Evolutionary conservation across 1,284 basidiomycete species (phyloP).

Genomic region (Coriolopsis trogii): DNA sequence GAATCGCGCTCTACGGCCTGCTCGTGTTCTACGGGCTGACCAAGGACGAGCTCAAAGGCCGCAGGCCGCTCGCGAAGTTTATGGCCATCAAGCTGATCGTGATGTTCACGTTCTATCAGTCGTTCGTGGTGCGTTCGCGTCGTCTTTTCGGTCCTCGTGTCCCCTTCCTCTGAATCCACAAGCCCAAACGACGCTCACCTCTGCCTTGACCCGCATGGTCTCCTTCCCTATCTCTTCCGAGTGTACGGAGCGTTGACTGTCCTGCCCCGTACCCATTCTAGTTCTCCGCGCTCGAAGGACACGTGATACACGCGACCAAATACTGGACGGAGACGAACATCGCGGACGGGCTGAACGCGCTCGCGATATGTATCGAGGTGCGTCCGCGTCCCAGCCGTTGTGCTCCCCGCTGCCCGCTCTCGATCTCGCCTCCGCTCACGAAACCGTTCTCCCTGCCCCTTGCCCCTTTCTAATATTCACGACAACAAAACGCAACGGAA

Average conservation of each 20-base stretch:
- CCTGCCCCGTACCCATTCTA: constrained; percentile 26
- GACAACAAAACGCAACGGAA: too few relatives aligned
- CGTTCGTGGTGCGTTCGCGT: constrained; percentile 59
- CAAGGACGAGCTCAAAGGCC: constrained; percentile 73
- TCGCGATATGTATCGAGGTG: constrained; percentile 84
- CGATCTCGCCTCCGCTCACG: too few relatives aligned
- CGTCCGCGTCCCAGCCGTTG: background rate
- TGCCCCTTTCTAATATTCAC: too few relatives aligned
- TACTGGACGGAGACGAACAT: constrained; percentile 85
- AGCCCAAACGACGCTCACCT: too few relatives aligned
- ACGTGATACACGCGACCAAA: constrained; percentile 67
- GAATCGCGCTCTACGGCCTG: constrained; percentile 78
- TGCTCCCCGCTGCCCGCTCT: too few relatives aligned
- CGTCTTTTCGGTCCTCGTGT: too few relatives aligned
- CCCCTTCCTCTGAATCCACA: too few relatives aligned
- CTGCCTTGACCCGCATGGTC: too few relatives aligned
- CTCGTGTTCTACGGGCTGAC: constrained; percentile 83
- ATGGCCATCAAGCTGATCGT: constrained; percentile 84
- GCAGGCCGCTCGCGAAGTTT: constrained; percentile 84
- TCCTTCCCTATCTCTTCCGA: too few relatives aligned
- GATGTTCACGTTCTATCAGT: constrained; percentile 84
- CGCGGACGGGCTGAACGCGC: constrained; percentile 80
- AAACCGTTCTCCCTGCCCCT: too few relatives aligned
- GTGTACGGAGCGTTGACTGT: background rate
- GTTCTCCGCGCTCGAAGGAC: constrained; percentile 62